Evolutionary conservation across 2,329 filamentous ascomycete species (phyloP), one percentile per base, ranked within the genome.

Genomic region (Sclerotiophoma versabilis): DNA sequence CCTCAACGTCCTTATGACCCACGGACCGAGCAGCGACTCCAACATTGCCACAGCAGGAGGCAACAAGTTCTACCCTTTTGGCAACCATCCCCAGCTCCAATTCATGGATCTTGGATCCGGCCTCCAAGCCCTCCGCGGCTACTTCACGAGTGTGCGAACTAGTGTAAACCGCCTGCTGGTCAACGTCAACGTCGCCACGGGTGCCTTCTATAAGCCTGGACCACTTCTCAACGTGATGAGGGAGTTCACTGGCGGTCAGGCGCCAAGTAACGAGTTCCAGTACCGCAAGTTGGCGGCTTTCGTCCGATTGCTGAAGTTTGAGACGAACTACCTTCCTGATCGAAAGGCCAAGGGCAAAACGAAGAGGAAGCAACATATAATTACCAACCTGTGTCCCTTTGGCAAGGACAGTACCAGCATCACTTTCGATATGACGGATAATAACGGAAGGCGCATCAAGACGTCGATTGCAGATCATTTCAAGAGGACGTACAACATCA

Each of bases 121-220:
- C 1, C 73, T 89, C 0, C 76, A 83, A 41, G 84, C 84, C 0
- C 69, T 86, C 4, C 79, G 85, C 34, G 87, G 87, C 0, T 89
- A 84, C 70, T 88, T 83, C 64, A 77, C 84, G 10, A 87, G 84
- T 63, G 82, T 86, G 25, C 83, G 87, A 5, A 80, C 83, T 2
- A 81, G 84, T 2, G 83, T 84, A 12, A 80, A 79, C 32, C 79
- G 85, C 3, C 74, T 88, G 4, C 66, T 89, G 0, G 69, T 88
- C 11, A 89, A 89, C 51, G 75, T 88, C 3, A 87, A 89, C 53
- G 84, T 88, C 22, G 83, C 83, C 8, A 82, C 82, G 37, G 78
- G 80, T 2, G 83, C 84, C 0, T 87, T 85, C 63, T 86, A 85
- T 69, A 77, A 83, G 58, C 62, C 77, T 2, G 77, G 76, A 0